These are phyloP conservation scores for Candida tallmaniae DNA, from an alignment of 805 yeast species.

Conservation along the genomic window DNA sequence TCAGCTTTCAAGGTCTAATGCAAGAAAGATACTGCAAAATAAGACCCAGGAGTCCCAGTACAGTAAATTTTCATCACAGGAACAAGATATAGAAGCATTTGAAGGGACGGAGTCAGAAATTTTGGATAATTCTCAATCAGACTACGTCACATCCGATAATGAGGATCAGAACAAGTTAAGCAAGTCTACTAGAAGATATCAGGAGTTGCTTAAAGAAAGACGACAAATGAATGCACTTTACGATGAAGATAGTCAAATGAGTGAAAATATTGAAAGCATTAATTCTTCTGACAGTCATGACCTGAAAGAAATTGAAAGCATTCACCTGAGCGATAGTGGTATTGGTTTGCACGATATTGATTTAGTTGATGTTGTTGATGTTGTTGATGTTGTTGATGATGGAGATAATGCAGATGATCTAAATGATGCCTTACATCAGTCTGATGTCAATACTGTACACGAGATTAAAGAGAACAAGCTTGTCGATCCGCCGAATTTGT, in stretches of 20 bases:
- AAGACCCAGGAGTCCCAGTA: not conserved
- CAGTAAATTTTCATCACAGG: too few relatives aligned
- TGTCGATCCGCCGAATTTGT: too few relatives aligned
- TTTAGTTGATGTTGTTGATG: not conserved
- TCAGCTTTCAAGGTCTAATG: too few relatives aligned
- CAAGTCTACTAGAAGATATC: not conserved
- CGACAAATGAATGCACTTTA: conserved; percentile 1
- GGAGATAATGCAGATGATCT: not conserved
- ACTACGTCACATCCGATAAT: conserved; percentile 1
- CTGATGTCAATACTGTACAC: too few relatives aligned
- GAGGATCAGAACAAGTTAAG: not conserved
- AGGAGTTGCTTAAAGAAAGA: conserved; percentile 3
- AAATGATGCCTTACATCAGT: not conserved
- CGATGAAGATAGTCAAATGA: too few relatives aligned
- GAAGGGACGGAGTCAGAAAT: conserved; percentile 4
- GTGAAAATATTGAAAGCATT: too few relatives aligned
- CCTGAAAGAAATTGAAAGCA: not conserved
- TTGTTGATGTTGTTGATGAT: not conserved
- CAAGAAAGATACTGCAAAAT: too few relatives aligned
- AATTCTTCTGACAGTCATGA: too few relatives aligned
- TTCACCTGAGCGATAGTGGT: not conserved
- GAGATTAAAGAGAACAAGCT: too few relatives aligned
- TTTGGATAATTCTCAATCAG: conserved; percentile 3
- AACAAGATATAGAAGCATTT: not conserved
- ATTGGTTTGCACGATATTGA: not conserved